phyloP scores from a whole-genome alignment of 2,329 filamentous ascomycete species.

The Colletotrichum ledebouriae region DNA sequence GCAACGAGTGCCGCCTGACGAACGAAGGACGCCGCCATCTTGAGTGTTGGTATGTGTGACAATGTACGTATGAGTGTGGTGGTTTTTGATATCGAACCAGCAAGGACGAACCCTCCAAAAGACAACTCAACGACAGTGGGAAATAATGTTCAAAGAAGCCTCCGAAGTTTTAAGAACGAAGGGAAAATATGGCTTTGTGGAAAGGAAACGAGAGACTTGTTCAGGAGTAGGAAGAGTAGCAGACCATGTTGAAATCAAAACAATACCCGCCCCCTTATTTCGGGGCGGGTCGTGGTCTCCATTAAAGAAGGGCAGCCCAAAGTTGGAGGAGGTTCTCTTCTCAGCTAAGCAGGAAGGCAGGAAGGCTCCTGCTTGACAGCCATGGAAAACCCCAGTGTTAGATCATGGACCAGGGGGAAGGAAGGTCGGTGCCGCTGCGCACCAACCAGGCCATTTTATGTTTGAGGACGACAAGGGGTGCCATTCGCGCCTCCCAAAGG shows the following conservation, averaged over 20 bases:
- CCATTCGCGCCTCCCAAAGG: constrained; percentile 11
- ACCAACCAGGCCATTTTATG: constrained; percentile 25
- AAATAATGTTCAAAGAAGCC: constrained; percentile 9
- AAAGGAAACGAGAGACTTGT: constrained; percentile 22
- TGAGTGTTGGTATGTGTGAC: neutral
- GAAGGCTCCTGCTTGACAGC: neutral
- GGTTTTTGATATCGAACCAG: constrained; percentile 5
- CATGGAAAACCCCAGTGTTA: constrained; percentile 34
- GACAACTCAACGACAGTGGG: constrained; percentile 2
- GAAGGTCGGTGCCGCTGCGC: neutral
- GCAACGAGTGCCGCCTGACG: constrained; percentile 40
- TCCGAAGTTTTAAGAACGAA: neutral
- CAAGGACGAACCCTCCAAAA: constrained; percentile 18
- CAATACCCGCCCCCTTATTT: constrained; percentile 34
- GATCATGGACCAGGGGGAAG: constrained; percentile 23
- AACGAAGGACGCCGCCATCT: constrained; percentile 40
- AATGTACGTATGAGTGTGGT: neutral
- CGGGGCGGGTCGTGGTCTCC: constrained; percentile 33
- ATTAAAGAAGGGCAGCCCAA: constrained; percentile 26
- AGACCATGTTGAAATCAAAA: constrained; percentile 20
- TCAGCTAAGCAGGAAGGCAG: no score
- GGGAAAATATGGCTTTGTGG: neutral
- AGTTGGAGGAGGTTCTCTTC: neutral
- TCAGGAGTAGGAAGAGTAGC: neutral
- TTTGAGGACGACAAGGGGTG: constrained; percentile 31